These are phyloP conservation scores for Reticulascus tulasneorum DNA, from an alignment of 2,329 filamentous ascomycete genomes.

Conservation along the genomic window DNA sequence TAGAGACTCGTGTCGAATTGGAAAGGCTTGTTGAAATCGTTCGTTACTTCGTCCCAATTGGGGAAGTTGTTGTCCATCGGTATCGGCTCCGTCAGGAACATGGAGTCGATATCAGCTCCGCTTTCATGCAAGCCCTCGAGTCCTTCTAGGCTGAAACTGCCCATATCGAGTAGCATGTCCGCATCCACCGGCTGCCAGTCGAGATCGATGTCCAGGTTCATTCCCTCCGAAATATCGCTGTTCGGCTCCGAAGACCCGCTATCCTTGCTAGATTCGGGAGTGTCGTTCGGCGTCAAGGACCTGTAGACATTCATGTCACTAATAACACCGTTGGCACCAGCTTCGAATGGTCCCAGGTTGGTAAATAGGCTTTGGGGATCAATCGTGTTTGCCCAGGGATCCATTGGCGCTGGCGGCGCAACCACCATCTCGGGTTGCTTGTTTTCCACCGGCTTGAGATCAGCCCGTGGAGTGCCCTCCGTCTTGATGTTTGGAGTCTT, in stretches of 20 bases:
- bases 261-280: constrained; percentile 61
- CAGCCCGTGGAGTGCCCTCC: constrained; percentile 16
- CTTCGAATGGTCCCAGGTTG: constrained; percentile 35
- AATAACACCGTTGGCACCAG: constrained; percentile 42
- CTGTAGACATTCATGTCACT: constrained; percentile 51
- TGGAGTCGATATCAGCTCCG: constrained; percentile 18
- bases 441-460: constrained; percentile 22
- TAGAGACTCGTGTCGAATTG: constrained; percentile 42
- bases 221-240: constrained; percentile 57
- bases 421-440: constrained; percentile 26
- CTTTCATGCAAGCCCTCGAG: constrained; percentile 15
- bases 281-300: constrained; percentile 57
- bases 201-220: constrained; percentile 49
- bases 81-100: constrained; percentile 12
- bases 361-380: constrained; percentile 39
- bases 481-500: constrained; percentile 24
- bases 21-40: constrained; percentile 51
- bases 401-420: constrained; percentile 9
- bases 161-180: constrained; percentile 40
- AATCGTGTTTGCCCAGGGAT: constrained; percentile 35
- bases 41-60: constrained; percentile 47
- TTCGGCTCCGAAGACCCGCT: constrained; percentile 56
- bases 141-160: constrained; percentile 27
- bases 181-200: constrained; percentile 47
- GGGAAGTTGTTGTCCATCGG: constrained; percentile 11